A percentile compares a stretch with the other conserved stretches of the same genome.
These are phyloP conservation scores for Macrolepiota albuminosa DNA, from an alignment of 768 basidiomycete species.

Conservation along the genomic window DNA sequence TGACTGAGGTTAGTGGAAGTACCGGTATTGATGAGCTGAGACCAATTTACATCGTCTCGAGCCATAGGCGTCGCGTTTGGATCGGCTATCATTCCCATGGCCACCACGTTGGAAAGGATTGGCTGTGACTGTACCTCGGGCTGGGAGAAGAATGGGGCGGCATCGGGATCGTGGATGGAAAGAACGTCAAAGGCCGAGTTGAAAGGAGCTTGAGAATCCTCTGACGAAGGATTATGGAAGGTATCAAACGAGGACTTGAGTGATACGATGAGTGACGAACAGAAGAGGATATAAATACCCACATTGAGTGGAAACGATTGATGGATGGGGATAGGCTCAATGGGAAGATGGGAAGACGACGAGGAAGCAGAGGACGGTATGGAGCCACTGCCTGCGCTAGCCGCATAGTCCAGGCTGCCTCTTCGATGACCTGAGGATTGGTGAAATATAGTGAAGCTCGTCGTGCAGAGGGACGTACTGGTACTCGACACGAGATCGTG, in stretches of 20 bases:
- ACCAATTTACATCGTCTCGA: neutral
- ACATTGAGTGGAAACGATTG: neutral
- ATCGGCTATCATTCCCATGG: neutral
- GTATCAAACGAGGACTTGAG: neutral
- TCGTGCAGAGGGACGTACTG: neutral
- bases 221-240: neutral
- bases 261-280: neutral
- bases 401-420: slow-evolving; percentile 19
- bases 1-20: neutral
- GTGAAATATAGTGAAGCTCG: neutral
- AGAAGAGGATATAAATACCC: neutral
- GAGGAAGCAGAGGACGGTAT: slow-evolving; percentile 51
- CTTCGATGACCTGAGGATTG: neutral
- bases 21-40: neutral
- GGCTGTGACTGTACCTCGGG: neutral
- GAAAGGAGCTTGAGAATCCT: slow-evolving; percentile 21
- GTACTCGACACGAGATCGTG: slow-evolving; percentile 27
- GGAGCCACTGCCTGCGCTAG: slow-evolving; percentile 40
- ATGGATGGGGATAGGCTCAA: slow-evolving; percentile 12
- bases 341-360: slow-evolving; percentile 47
- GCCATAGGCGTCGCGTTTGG: neutral
- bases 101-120: neutral
- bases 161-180: slow-evolving; percentile 70
- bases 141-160: slow-evolving; percentile 56
- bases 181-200: slow-evolving; percentile 69